Conservation (phyloP, 805 yeast species). For the Zygosaccharomyces gambellarensis region DNA sequence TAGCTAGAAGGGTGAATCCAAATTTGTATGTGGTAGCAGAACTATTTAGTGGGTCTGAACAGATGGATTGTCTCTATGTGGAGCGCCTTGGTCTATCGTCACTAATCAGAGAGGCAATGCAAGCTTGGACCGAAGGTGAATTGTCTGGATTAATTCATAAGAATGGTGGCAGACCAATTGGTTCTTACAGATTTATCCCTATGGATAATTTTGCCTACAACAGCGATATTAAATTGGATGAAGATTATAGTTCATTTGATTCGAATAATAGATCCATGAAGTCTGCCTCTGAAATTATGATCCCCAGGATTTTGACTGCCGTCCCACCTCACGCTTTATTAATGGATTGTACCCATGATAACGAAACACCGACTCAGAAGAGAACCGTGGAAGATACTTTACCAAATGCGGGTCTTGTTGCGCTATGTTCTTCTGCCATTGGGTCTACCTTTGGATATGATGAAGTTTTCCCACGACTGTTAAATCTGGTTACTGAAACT, state of each 20-base stretch:
- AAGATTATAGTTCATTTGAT: constrained; percentile 20
- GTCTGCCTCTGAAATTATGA: constrained; percentile 55
- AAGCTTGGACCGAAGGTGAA: constrained; percentile 85
- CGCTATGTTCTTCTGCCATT: constrained; percentile 87
- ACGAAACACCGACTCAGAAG: constrained; percentile 81
- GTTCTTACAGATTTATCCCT: constrained; percentile 79
- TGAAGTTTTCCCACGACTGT: constrained; percentile 77
- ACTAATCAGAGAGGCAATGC: constrained; percentile 94
- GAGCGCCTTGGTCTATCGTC: constrained; percentile 87
- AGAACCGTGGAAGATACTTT: constrained; percentile 91
- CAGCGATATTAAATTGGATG: constrained; percentile 42
- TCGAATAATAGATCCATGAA: constrained; percentile 17
- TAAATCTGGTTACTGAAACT: constrained; percentile 75
- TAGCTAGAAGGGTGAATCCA: constrained; percentile 80
- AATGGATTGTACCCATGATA: constrained; percentile 98
- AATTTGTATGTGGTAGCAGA: constrained; percentile 92
- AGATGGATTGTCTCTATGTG: constrained; percentile 82
- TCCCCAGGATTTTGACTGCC: constrained; percentile 60
- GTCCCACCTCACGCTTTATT: constrained; percentile 88
- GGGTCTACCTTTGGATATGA: constrained; percentile 95
- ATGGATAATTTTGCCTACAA: constrained; percentile 71
- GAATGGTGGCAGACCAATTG: constrained; percentile 95
- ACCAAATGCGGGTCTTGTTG: constrained; percentile 91
- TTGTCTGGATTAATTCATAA: constrained; percentile 79
- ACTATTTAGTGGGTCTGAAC: constrained; percentile 87